Base-by-base conservation (phyloP, 2,329 filamentous ascomycete genomes). In the Aspergillus sp. region DNA sequence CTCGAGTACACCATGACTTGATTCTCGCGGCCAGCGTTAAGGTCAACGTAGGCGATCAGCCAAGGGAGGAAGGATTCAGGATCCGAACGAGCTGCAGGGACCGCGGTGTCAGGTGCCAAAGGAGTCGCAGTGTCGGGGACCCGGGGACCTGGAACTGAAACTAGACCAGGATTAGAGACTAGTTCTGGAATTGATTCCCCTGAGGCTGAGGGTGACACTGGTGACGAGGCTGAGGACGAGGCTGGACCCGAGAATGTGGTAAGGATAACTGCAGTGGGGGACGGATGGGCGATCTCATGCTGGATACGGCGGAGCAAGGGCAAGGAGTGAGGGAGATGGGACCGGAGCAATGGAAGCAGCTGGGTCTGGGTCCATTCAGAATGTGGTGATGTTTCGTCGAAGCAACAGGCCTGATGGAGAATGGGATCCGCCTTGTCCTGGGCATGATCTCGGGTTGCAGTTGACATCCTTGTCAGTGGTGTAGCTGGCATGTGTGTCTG, bases 1-100 rank as follows among this genome's bases (percentile, higher is more conserved):
- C 73, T 78, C 23, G 75, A 78, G 59, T 77, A 81, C 17, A 77
- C 27, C 66, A 74, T 70, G 19, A 77, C 68, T 59, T 80, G 78
- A n/a, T 77, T 80, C 57, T 78, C 73, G 11, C 72, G 73, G 27
- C 75, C 70, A 17, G 67, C 63, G 55, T 68, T 69, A 5, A 80
- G 68, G 69, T 81, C 77, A 51, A 79, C 73, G 53, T 74, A 70
- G 7, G 75, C 77, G 55, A 71, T 74, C 41, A 80, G 68, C 78
- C 78, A 80, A 42, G 74, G 73, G 7, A 30, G 1, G 27, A 30
- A 15, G 5, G 50, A 38, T 2, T 48, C 5, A 11, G 51, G 25
- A 36, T 36, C 32, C 32, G 32, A 36, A 36, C 11, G 10, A 36
- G 11, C 32, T 36, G 32, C 32, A 36, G 32, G 32, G 32, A 36